phyloP scores from a whole-genome alignment of 768 basidiomycete species.

The Tephrocybe sp. region DNA sequence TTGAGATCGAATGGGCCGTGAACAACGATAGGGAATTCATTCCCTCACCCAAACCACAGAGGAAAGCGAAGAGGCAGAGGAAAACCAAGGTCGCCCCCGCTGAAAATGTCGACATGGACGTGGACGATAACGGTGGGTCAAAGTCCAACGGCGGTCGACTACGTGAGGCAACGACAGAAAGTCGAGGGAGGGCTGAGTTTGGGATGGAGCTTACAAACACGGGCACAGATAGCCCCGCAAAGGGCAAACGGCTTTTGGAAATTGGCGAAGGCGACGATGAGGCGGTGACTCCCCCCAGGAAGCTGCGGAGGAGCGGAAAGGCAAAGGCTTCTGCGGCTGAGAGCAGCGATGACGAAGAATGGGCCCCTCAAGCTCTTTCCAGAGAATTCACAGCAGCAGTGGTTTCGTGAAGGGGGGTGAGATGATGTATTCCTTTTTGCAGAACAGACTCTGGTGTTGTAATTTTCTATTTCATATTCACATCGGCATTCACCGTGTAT shows the following conservation, averaged over 20 bases:
- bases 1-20: constrained; percentile 80
- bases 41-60: constrained; percentile 52
- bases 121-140: constrained; percentile 21
- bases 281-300: constrained; percentile 32
- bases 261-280: constrained; percentile 25
- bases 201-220: constrained; percentile 46
- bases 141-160: constrained; percentile 15
- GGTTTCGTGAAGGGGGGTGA: constrained; percentile 4
- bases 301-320: constrained; percentile 26
- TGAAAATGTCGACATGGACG: constrained; percentile 27
- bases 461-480: neutral
- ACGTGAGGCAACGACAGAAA: constrained; percentile 21
- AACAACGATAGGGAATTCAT: constrained; percentile 60
- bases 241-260: constrained; percentile 36
- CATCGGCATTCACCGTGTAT: neutral
- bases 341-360: constrained; percentile 31
- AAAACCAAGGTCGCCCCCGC: constrained; percentile 26
- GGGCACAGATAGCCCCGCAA: constrained; percentile 30
- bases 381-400: constrained; percentile 19
- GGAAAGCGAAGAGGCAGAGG: constrained; percentile 38
- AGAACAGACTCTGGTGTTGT: constrained; percentile 9
- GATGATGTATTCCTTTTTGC: neutral
- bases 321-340: constrained; percentile 19
- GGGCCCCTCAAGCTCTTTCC: constrained; percentile 25
- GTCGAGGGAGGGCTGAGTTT: constrained; percentile 32